Base-by-base conservation (phyloP, 2,329 filamentous ascomycete species). In the Diaporthe sp. region DNA sequence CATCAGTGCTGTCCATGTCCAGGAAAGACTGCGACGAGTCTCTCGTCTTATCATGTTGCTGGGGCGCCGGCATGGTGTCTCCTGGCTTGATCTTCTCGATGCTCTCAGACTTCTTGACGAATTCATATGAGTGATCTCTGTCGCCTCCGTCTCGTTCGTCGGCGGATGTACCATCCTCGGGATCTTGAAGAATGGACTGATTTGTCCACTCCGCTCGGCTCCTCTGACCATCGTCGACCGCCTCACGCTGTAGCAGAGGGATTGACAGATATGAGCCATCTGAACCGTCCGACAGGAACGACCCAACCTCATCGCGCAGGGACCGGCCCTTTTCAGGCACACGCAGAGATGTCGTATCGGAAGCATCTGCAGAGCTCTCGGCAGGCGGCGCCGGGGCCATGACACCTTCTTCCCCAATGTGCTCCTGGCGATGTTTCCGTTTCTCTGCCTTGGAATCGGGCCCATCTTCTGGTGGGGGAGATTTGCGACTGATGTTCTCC, bases 251-350 rank as follows among this genome's bases (percentile, higher is more conserved):
- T 17, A 97, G 88, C 10, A 97, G 88, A 5, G 95, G 94, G 47
- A 93, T 92, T 0, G 94, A 96, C 53, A 91, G 93, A 81, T 95
- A 95, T 0, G 94, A 96, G 68, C 93, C 92, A 39, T 91, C 89
- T 0, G 94, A 95, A 74, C 90, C 90, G 20, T 91, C 89, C 1
- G 90, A 90, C 4, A 90, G 77, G 78, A 90, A 88, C 0, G 89
- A 90, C 53, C 81, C 84, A 2, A 84, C 82, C 31, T 85, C 85
- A 2, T 84, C 85, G 6, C 76, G 70, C 12, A 82, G 81, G 37
- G 80, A 78, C 20, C 79, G 79, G 15, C 42, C 72, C 22, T 72
- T 67, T 8, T 42, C 47, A 5, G 80, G 77, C 1, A 80, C 78
- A n/a, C 79, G 78, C 73, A 77, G 81, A 49, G 75, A 80, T 49